Conservation (phyloP, 129 eudicot species). For the Sambucus nigra region DNA sequence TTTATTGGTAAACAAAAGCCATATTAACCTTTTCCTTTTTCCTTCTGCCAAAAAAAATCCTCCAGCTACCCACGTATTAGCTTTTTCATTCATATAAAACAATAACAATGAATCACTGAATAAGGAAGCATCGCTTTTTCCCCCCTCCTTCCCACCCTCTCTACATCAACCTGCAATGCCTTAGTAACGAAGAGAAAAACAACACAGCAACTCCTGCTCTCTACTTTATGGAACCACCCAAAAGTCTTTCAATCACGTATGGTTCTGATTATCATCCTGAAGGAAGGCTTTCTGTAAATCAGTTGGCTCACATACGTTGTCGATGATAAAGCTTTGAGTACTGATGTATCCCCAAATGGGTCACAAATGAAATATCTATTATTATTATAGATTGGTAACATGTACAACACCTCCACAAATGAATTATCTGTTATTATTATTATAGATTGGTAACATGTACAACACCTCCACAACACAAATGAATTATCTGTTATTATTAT, state of each 20-base stretch:
- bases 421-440: too few species aligned
- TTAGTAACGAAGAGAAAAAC: neutral
- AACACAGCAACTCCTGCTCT: neutral
- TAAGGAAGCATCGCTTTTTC: conserved; percentile 4
- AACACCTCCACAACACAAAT: too few species aligned
- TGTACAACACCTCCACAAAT: too few species aligned
- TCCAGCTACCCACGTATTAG: neutral
- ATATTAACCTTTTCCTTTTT: conserved; percentile 23
- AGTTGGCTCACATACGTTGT: too few species aligned
- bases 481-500: too few species aligned
- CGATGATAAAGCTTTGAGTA: too few species aligned
- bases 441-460: too few species aligned
- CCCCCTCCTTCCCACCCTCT: neutral
- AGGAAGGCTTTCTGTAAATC: too few species aligned
- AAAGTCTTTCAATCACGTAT: neutral
- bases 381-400: too few species aligned
- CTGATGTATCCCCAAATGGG: too few species aligned
- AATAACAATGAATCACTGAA: neutral
- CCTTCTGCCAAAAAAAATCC: conserved; percentile 32
- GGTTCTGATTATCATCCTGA: too few species aligned
- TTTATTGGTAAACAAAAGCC: conserved; percentile 29
- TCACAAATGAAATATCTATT: too few species aligned
- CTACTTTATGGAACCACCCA: neutral
- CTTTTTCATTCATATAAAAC: neutral
- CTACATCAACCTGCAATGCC: neutral